phyloP scores from a whole-genome alignment of 164 flowering plant genomes.

The Cinnamomum micranthum region DNA sequence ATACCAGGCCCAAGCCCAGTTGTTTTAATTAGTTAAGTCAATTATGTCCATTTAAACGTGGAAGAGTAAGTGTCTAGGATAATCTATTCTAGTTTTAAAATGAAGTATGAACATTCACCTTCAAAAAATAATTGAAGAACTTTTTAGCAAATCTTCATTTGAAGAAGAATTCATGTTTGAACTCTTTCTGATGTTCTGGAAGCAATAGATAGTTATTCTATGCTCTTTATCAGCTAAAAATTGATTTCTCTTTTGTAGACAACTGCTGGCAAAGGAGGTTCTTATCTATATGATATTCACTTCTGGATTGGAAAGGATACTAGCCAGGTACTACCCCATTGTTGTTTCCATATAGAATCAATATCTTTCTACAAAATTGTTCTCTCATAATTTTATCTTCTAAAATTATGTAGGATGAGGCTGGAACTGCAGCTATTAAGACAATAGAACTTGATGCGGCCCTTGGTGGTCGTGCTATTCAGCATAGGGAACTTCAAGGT shows the following conservation, averaged over 20 bases:
- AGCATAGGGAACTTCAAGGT: slow-evolving; percentile 94
- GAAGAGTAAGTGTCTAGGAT: too few species aligned
- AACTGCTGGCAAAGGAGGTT: slow-evolving; percentile 72
- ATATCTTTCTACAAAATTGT: background rate
- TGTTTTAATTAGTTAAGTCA: too few species aligned
- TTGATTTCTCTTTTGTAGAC: slow-evolving; percentile 48
- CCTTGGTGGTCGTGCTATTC: slow-evolving; percentile 99
- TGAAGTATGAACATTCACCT: too few species aligned
- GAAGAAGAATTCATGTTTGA: background rate
- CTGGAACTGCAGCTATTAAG: slow-evolving; percentile 98
- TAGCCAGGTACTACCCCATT: slow-evolving; percentile 59
- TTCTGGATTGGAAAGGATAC: slow-evolving; percentile 98
- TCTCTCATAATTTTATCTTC: slow-evolving; percentile 7
- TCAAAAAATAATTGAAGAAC: too few species aligned
- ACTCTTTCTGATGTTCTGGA: background rate
- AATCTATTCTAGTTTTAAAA: too few species aligned
- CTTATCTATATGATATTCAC: slow-evolving; percentile 80
- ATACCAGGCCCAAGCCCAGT: too few species aligned
- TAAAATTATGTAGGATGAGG: slow-evolving; percentile 68
- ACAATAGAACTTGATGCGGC: slow-evolving; percentile 94
- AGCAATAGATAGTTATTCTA: background rate
- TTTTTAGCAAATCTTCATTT: too few species aligned
- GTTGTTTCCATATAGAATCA: background rate
- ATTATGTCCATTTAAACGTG: too few species aligned
- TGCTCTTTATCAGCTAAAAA: slow-evolving; percentile 4